phyloP scores from a whole-genome alignment of 352 stramenopile species.

The Blastocystis sp. region DNA sequence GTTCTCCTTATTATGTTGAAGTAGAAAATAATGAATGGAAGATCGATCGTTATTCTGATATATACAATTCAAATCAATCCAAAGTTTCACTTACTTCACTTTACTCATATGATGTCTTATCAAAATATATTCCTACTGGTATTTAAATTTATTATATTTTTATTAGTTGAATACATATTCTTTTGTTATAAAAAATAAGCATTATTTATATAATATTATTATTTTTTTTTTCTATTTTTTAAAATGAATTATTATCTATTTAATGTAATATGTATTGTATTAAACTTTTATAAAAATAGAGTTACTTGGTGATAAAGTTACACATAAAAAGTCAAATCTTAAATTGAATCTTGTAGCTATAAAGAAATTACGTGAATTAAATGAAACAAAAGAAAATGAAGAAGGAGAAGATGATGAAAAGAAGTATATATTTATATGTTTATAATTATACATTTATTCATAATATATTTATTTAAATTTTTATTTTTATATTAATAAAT shows the following conservation, averaged over 20 bases:
- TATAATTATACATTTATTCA: background rate
- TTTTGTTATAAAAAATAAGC: no score
- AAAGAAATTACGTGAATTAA: background rate
- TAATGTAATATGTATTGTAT: no score
- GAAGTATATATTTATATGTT: background rate
- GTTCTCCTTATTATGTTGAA: conserved; percentile 20
- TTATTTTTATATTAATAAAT: no score
- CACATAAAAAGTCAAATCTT: background rate
- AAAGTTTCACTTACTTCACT: conserved; percentile 12
- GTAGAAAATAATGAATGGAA: conserved; percentile 3
- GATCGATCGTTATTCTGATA: conserved; percentile 19
- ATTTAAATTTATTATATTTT: no score
- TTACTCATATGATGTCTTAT: conserved; percentile 25
- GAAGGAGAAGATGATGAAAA: background rate
- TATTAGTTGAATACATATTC: no score
- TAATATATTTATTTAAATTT: no score
- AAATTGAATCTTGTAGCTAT: conserved; percentile 1
- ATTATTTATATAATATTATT: no score
- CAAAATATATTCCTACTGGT: conserved; percentile 24
- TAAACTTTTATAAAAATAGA: background rate
- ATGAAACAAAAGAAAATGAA: conserved; percentile 11
- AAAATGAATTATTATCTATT: no score
- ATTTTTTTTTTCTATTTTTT: no score
- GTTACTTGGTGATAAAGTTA: conserved; percentile 10
- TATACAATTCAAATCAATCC: conserved; percentile 13